phyloP scores from a whole-genome alignment of 768 basidiomycete genomes.

The Gloeostereum incarnatum region DNA sequence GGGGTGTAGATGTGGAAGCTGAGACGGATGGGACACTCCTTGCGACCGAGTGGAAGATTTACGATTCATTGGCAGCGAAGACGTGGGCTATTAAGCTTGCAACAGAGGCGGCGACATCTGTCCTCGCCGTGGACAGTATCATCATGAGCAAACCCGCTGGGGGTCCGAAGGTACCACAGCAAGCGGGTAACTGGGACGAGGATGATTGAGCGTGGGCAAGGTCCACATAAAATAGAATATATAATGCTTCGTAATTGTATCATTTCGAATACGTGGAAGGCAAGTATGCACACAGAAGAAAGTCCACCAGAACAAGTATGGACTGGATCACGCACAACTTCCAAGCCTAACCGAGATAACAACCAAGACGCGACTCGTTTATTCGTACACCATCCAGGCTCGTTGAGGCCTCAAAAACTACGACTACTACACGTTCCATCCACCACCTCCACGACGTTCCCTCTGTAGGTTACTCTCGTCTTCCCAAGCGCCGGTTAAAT shows the following conservation, averaged over 20 bases:
- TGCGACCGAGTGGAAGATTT: slow-evolving; percentile 45
- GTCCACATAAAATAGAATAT: no score
- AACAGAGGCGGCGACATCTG: slow-evolving; percentile 84
- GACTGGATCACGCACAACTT: slow-evolving; percentile 28
- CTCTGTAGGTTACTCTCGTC: slow-evolving; percentile 7
- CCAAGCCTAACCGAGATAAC: slow-evolving; percentile 3
- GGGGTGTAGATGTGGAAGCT: slow-evolving; percentile 86
- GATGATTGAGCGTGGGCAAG: no score
- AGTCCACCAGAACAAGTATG: not conserved
- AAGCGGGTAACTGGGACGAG: slow-evolving; percentile 82
- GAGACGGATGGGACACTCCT: slow-evolving; percentile 73
- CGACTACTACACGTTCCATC: slow-evolving; percentile 6
- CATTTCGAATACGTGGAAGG: no score
- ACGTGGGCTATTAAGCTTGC: slow-evolving; percentile 86
- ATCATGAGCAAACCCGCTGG: slow-evolving; percentile 95
- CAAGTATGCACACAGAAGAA: not conserved
- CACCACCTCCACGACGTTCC: slow-evolving; percentile 4
- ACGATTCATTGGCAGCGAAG: slow-evolving; percentile 83
- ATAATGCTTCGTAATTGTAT: no score
- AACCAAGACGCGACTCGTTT: no score
- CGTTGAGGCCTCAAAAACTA: slow-evolving; percentile 44
- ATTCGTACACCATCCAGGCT: no score
- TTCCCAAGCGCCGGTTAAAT: slow-evolving; percentile 8
- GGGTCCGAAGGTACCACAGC: slow-evolving; percentile 81
- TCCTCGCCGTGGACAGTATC: slow-evolving; percentile 93